Evolutionary conservation across 2,329 filamentous ascomycete genomes (phyloP).

Genomic region (Cylindrodendrum hubeiense): DNA sequence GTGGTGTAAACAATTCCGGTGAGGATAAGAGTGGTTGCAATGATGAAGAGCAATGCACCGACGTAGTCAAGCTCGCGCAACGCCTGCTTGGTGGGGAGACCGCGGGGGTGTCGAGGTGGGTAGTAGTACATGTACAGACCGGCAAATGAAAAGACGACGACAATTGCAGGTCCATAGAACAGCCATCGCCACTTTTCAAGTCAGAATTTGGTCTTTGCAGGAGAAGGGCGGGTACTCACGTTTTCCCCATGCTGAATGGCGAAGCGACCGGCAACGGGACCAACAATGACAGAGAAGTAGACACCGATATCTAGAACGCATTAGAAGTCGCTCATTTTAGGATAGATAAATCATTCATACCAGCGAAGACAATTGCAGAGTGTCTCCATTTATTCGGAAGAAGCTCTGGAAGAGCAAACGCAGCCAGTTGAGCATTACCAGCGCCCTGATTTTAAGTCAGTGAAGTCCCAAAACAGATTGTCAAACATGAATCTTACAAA

Average conservation of each 20-base stretch:
- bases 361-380: constrained; percentile 56
- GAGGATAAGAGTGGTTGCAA: constrained; percentile 51
- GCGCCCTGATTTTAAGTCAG: constrained; percentile 43
- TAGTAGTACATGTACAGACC: constrained; percentile 55
- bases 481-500: constrained; percentile 43
- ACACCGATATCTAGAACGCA: constrained; percentile 50
- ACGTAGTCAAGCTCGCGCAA: constrained; percentile 54
- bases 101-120: constrained; percentile 48
- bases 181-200: constrained; percentile 55
- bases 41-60: constrained; percentile 52
- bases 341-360: background rate
- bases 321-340: background rate
- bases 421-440: constrained; percentile 58
- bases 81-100: constrained; percentile 49
- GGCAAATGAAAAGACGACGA: constrained; percentile 57
- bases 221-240: constrained; percentile 13
- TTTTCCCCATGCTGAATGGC: constrained; percentile 49
- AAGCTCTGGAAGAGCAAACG: constrained; percentile 60
- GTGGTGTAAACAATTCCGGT: constrained; percentile 56
- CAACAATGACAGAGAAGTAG: constrained; percentile 59
- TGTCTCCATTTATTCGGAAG: constrained; percentile 63
- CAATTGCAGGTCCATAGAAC: constrained; percentile 58
- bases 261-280: constrained; percentile 58
- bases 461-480: background rate
- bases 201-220: background rate